phyloP scores from a whole-genome alignment of 2,329 filamentous ascomycete genomes.

The Purpureocillium lavendulum region DNA sequence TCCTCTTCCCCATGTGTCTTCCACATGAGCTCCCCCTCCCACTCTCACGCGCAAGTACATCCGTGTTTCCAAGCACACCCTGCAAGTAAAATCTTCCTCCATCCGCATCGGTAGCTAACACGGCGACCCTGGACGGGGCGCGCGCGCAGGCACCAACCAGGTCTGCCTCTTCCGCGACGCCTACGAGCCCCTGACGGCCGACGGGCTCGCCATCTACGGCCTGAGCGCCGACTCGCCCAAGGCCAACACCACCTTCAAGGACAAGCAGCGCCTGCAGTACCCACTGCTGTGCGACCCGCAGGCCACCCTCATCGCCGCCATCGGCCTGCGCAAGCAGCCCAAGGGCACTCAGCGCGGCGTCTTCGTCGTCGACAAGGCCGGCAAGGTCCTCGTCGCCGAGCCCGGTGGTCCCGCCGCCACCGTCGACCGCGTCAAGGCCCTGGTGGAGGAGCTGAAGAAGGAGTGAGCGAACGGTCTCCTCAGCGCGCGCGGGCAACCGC shows the following conservation, averaged over 20 bases:
- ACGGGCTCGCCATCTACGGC: slow-evolving; percentile 80
- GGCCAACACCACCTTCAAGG: slow-evolving; percentile 87
- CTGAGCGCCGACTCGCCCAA: slow-evolving; percentile 83
- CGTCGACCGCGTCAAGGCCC: slow-evolving; percentile 63
- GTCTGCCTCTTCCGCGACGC: slow-evolving; percentile 88
- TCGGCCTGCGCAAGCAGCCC: slow-evolving; percentile 81
- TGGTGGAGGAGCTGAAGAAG: slow-evolving; percentile 44
- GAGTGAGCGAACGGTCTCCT: background rate
- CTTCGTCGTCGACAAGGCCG: slow-evolving; percentile 75
- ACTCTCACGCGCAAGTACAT: too few relatives aligned
- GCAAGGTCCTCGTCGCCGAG: slow-evolving; percentile 69
- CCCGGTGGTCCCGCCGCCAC: slow-evolving; percentile 71
- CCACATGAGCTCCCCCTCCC: too few relatives aligned
- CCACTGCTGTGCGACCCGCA: slow-evolving; percentile 76
- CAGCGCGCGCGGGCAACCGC: background rate
- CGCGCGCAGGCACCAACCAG: slow-evolving; percentile 73
- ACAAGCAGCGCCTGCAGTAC: slow-evolving; percentile 85
- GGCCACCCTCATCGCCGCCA: slow-evolving; percentile 67
- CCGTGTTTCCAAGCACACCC: too few relatives aligned
- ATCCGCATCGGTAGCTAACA: too few relatives aligned
- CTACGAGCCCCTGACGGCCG: slow-evolving; percentile 65
- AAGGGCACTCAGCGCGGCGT: slow-evolving; percentile 80
- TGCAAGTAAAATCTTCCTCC: too few relatives aligned
- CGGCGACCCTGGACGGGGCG: too few relatives aligned
- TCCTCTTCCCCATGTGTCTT: slow-evolving; percentile 5